Conservation (phyloP, 2,329 filamentous ascomycete genomes). For the Cladophialophora chaetospira region DNA sequence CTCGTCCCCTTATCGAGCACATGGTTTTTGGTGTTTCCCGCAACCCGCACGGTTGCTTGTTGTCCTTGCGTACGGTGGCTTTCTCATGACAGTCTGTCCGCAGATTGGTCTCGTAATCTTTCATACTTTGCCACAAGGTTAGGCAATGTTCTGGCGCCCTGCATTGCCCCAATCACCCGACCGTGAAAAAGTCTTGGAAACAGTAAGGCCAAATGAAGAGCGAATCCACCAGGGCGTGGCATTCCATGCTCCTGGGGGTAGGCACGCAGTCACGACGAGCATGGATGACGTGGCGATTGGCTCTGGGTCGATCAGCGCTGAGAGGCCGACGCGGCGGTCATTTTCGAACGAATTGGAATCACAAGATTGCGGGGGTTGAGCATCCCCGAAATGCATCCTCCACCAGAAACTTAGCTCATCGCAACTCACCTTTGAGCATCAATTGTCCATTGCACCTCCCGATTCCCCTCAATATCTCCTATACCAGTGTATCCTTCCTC, state of each 20-base stretch:
- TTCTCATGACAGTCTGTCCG: neutral
- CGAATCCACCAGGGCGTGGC: no score
- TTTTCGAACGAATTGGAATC: constrained; percentile 2
- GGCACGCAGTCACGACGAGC: neutral
- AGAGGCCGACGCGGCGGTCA: neutral
- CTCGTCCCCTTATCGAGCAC: no score
- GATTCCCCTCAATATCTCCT: neutral
- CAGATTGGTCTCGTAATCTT: neutral
- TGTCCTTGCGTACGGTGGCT: neutral
- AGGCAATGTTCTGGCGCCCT: neutral
- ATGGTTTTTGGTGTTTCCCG: no score
- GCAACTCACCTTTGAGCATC: neutral
- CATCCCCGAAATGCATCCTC: neutral
- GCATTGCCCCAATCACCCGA: constrained; percentile 9
- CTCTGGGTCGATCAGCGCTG: constrained; percentile 3
- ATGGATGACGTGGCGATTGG: constrained; percentile 3
- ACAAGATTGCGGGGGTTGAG: constrained; percentile 15
- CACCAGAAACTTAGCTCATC: constrained; percentile 1
- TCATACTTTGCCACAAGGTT: neutral
- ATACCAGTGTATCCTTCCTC: neutral
- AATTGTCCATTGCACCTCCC: neutral
- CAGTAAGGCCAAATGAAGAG: neutral
- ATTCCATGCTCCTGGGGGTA: no score
- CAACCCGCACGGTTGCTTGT: neutral
- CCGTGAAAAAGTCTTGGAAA: constrained; percentile 7